Percentiles rank a stretch among this genome's conserved stretches.
These are phyloP conservation scores for Sporodiniella umbellata DNA, from an alignment of 371 early-diverging fungal species.

Conservation along the genomic window DNA sequence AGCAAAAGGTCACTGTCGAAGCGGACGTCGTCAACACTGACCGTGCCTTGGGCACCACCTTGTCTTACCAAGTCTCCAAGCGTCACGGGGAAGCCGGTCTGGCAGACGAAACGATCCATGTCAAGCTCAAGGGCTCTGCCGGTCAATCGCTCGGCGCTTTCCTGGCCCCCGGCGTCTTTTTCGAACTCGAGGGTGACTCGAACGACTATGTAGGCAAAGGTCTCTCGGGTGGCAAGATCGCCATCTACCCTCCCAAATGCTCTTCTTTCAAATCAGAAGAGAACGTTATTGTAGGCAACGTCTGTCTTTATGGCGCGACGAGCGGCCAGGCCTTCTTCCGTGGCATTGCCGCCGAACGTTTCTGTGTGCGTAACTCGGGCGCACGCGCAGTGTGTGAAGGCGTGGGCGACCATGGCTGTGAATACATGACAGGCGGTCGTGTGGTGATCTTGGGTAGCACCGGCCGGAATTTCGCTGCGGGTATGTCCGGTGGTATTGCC, in stretches of 20 bases:
- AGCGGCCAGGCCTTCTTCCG: conserved; percentile 87
- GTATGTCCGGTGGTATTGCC: conserved; percentile 94
- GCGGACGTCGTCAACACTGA: conserved; percentile 89
- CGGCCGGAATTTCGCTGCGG: conserved; percentile 93
- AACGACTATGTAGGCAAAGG: conserved; percentile 99
- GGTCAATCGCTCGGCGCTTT: conserved; percentile 97
- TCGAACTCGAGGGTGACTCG: conserved; percentile 94
- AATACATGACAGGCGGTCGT: conserved; percentile 97
- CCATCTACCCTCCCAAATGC: conserved; percentile 84
- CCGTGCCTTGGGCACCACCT: conserved; percentile 88
- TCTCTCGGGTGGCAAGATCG: conserved; percentile 87
- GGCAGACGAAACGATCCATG: conserved; percentile 80
- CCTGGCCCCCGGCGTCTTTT: conserved; percentile 85
- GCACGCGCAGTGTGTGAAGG: conserved; percentile 95
- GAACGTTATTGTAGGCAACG: conserved; percentile 95
- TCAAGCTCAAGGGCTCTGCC: conserved; percentile 89
- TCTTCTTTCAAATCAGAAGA: conserved; percentile 76
- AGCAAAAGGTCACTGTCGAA: conserved; percentile 58
- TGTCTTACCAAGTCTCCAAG: conserved; percentile 86
- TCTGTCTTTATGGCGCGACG: conserved; percentile 96
- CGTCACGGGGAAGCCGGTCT: conserved; percentile 81
- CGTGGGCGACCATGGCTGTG: conserved; percentile 97
- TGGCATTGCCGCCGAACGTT: conserved; percentile 96
- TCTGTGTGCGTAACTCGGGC: conserved; percentile 97
- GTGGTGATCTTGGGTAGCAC: conserved; percentile 80